Percentiles rank a stretch among this genome's conserved stretches.
Evolutionary conservation across 257 asterid genomes (phyloP).

Genomic region (Oldenlandia corymbosa): DNA sequence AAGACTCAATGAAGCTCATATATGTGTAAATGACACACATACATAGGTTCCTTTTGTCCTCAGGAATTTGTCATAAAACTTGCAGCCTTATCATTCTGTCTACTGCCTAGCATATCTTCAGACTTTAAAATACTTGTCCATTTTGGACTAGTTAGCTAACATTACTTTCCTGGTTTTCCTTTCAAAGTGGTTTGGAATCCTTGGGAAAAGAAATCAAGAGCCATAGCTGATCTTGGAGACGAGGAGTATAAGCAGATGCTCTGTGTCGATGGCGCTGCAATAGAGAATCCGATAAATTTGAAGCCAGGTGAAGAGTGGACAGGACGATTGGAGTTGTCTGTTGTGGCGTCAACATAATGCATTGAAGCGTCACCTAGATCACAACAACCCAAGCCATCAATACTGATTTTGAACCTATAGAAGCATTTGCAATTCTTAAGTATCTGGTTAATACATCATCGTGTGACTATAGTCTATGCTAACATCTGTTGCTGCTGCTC

Average conservation of each 20-base stretch:
- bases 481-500: neutral
- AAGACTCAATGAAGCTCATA: too few species aligned
- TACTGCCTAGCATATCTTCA: too few species aligned
- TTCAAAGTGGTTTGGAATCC: constrained; percentile 86
- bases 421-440: too few species aligned
- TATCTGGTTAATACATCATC: too few species aligned
- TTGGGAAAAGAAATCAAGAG: constrained; percentile 68
- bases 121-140: too few species aligned
- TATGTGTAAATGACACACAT: too few species aligned
- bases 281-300: constrained; percentile 61
- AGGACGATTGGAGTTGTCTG: constrained; percentile 53
- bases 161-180: neutral
- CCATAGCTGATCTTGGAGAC: constrained; percentile 59
- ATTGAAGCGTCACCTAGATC: neutral
- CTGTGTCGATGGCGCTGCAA: constrained; percentile 73
- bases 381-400: too few species aligned
- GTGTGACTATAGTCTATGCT: too few species aligned
- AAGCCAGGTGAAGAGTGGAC: constrained; percentile 89
- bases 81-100: neutral
- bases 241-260: constrained; percentile 78
- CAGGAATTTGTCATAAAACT: neutral
- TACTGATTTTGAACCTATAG: too few species aligned
- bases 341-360: constrained; percentile 36
- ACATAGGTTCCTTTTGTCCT: too few species aligned
- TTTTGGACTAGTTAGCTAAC: too few species aligned